Base-by-base conservation (phyloP, 1,284 basidiomycete species). In the Ustilago bromivora region DNA sequence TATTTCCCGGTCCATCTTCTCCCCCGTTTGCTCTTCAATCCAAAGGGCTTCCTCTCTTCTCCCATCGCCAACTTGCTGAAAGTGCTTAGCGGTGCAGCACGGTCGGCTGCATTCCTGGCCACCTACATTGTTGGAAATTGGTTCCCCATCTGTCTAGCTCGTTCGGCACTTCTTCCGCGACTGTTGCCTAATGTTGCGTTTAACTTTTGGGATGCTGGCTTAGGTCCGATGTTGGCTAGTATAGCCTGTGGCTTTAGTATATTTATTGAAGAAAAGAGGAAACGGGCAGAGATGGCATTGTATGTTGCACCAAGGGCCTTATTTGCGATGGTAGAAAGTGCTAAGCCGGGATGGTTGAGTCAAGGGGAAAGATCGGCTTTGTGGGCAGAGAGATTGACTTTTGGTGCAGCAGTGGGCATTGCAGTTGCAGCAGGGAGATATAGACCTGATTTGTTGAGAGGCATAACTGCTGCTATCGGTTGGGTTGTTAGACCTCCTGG, bases 1-100 rank as follows among this genome's bases (percentile, higher is more conserved):
- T 87, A 87, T 71, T 63, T 87, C 17, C 87, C 87, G 9, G 87
- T 87, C n/a, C 87, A 87, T 62, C 76, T 85, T 36, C 63, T 87
- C 6, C 87, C 87, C 1, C 78, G 83, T 0, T 64, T 87, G 10
- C 75, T 87, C 52, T 87, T 87, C 74, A 79, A 78, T 28, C 76
- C 79, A 11, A 57, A 72, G 4, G 73, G 61, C 17, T 69, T 85
- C 36, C 32, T 78, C 13, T 23, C 61, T 5, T 23, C 66, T 0
- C 87, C 87, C 0, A 11, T 79, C 0, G 38, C 70, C 1, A 78
- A 72, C 12, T 23, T 86, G 46, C 4, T 73, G 8, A 78, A 80
- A 15, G 84, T 86, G 43, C 61, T 87, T 3, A 53, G 78, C 38
- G 85, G 85, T 49, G 79, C 85, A 1, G 80, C 83, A 15, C 64